Conservation (phyloP, 495 filamentous ascomycete species). For the Thozetella sp. region DNA sequence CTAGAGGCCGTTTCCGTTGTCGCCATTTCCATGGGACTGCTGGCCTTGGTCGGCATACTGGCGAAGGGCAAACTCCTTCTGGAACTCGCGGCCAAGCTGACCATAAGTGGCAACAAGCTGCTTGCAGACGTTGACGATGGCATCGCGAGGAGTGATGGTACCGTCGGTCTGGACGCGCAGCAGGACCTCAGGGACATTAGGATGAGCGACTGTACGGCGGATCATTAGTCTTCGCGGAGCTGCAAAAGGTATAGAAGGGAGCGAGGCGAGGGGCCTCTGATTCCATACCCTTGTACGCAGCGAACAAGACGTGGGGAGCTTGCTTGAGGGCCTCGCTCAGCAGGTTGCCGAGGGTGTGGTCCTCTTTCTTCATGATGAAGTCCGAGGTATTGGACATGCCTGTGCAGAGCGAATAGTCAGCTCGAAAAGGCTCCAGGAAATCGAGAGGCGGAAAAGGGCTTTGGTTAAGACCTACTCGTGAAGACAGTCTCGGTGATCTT, state of each 20-base stretch:
- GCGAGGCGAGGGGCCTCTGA: background rate
- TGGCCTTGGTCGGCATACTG: constrained; percentile 76
- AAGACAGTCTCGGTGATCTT: constrained; percentile 87
- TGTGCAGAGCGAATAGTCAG: constrained; percentile 31
- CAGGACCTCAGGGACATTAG: constrained; percentile 80
- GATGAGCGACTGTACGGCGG: constrained; percentile 70
- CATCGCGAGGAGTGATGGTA: constrained; percentile 79
- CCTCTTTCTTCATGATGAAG: constrained; percentile 95
- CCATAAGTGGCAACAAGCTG: constrained; percentile 77
- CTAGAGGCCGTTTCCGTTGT: constrained; percentile 6
- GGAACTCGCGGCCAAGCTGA: constrained; percentile 82
- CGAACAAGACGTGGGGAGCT: constrained; percentile 77
- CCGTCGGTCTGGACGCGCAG: constrained; percentile 95
- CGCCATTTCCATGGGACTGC: constrained; percentile 31
- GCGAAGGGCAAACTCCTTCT: constrained; percentile 90
- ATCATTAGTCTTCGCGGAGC: background rate
- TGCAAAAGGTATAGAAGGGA: background rate
- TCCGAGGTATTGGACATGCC: constrained; percentile 83
- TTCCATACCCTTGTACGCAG: constrained; percentile 78
- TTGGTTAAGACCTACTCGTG: constrained; percentile 77
- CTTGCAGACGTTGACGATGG: constrained; percentile 76
- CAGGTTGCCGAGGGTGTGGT: constrained; percentile 94
- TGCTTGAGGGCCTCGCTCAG: constrained; percentile 79
- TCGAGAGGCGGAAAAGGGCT: background rate
- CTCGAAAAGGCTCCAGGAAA: background rate